Conservation (phyloP, 1,139 yeast species). For the Blastobotrys elegans region DNA sequence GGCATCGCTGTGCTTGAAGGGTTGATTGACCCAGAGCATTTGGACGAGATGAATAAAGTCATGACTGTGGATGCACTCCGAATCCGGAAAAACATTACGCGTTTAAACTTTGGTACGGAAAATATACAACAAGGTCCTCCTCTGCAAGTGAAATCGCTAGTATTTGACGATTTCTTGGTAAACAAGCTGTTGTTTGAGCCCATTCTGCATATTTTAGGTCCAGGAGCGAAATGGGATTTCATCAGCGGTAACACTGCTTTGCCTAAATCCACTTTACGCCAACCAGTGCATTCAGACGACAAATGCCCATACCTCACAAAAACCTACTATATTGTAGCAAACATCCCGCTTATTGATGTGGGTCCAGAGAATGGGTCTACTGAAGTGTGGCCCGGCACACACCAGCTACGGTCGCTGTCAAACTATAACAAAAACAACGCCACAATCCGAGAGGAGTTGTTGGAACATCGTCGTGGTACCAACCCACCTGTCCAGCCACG, state of each 20-base stretch:
- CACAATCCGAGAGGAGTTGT: conserved; percentile 5
- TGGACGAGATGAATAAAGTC: conserved; percentile 18
- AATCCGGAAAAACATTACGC: conserved; percentile 12
- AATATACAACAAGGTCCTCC: conserved; percentile 25
- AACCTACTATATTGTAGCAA: conserved; percentile 14
- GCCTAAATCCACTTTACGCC: conserved; percentile 15
- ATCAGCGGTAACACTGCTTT: conserved; percentile 23
- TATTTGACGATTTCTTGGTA: conserved; percentile 18
- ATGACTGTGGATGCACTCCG: conserved; percentile 19
- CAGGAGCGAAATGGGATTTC: conserved; percentile 19
- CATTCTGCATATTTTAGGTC: conserved; percentile 19
- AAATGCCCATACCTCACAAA: conserved; percentile 8
- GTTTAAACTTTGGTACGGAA: conserved; percentile 21
- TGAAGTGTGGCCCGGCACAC: conserved; percentile 18
- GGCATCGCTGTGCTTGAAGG: conserved; percentile 20
- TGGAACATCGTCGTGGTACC: conserved; percentile 7
- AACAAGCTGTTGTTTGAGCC: conserved; percentile 19
- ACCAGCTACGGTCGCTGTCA: conserved; percentile 6
- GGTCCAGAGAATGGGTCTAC: conserved; percentile 14
- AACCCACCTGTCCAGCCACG: conserved; percentile 16
- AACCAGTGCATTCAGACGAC: conserved; percentile 18
- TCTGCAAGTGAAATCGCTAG: conserved; percentile 14
- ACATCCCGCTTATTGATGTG: conserved; percentile 15
- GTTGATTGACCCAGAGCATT: conserved; percentile 18
- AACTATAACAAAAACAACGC: background rate